Percentiles rank a stretch among this genome's conserved stretches.
Evolutionary conservation across 108 stramenopile genomes (phyloP).

Genomic region (Cyclotella kingstonii): DNA sequence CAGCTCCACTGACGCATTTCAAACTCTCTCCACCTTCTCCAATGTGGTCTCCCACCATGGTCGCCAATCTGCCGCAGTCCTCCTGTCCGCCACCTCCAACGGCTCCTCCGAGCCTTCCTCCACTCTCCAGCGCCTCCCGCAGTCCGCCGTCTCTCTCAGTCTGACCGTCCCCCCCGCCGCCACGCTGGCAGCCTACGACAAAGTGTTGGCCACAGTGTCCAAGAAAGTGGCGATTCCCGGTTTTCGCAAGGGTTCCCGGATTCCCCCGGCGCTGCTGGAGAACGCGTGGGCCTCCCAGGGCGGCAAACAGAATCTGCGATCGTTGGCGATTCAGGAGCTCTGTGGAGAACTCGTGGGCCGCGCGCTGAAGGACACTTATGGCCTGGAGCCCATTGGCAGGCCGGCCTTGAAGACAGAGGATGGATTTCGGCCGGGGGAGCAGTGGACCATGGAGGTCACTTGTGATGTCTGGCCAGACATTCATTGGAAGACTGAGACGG

Average conservation of each 20-base stretch:
- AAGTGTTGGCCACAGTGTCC: conserved; percentile 64
- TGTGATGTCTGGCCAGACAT: conserved; percentile 92
- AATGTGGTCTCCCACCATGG: too few relatives aligned
- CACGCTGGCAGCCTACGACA: conserved; percentile 81
- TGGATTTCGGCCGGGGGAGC: conserved; percentile 57
- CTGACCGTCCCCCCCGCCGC: conserved; percentile 64
- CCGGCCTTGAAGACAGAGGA: conserved; percentile 55
- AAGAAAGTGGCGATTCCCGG: conserved; percentile 77
- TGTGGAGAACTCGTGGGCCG: conserved; percentile 60
- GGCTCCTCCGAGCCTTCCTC: conserved; percentile 28
- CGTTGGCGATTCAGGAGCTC: conserved; percentile 71
- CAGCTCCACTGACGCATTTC: conserved; percentile 10
- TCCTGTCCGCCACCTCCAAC: conserved; percentile 13
- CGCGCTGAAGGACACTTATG: conserved; percentile 73
- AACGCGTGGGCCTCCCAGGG: conserved; percentile 67
- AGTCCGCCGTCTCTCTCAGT: conserved; percentile 70
- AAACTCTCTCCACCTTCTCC: background rate
- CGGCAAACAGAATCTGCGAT: conserved; percentile 58
- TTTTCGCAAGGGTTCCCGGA: conserved; percentile 86
- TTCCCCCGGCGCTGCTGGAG: conserved; percentile 79
- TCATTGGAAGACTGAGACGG: conserved; percentile 48
- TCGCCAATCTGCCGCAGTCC: too few relatives aligned
- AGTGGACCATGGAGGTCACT: conserved; percentile 57
- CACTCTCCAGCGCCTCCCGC: conserved; percentile 60
- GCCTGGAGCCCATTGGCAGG: conserved; percentile 85